phyloP scores from a whole-genome alignment of 129 eudicot species.

The Erigeron canadensis region DNA sequence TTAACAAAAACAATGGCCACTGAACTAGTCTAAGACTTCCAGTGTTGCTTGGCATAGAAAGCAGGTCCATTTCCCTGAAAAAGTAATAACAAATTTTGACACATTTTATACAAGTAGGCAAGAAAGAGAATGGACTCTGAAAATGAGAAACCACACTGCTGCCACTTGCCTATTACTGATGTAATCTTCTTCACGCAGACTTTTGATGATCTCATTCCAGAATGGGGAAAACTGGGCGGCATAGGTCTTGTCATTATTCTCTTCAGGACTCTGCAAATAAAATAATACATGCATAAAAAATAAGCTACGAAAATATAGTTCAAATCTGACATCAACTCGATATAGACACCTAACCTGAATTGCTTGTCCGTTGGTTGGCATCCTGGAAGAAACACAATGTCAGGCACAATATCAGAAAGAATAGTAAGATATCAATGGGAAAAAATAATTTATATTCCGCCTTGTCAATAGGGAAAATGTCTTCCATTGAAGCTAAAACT shows the following conservation, averaged over 20 bases:
- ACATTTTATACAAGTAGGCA: conserved; percentile 15
- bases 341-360: conserved; percentile 53
- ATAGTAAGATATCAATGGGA: background rate
- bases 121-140: background rate
- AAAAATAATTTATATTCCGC: background rate
- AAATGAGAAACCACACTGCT: background rate
- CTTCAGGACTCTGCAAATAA: conserved; percentile 57
- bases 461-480: background rate
- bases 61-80: conserved; percentile 90
- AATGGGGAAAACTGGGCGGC: conserved; percentile 92
- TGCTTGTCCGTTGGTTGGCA: conserved; percentile 53
- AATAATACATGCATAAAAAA: conserved; percentile 10
- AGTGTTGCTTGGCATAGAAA: conserved; percentile 92
- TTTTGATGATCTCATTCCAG: conserved; percentile 95
- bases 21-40: conserved; percentile 84
- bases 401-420: conserved; percentile 13
- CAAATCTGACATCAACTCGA: conserved; percentile 1
- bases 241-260: conserved; percentile 60
- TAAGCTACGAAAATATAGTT: conserved; percentile 12
- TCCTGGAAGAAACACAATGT: conserved; percentile 48
- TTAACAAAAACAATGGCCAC: conserved; percentile 94
- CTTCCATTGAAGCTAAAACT: background rate
- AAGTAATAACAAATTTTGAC: conserved; percentile 15
- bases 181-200: conserved; percentile 96
- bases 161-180: conserved; percentile 69